phyloP scores from a whole-genome alignment of 352 stramenopile species.

The Pythium graminicola region DNA sequence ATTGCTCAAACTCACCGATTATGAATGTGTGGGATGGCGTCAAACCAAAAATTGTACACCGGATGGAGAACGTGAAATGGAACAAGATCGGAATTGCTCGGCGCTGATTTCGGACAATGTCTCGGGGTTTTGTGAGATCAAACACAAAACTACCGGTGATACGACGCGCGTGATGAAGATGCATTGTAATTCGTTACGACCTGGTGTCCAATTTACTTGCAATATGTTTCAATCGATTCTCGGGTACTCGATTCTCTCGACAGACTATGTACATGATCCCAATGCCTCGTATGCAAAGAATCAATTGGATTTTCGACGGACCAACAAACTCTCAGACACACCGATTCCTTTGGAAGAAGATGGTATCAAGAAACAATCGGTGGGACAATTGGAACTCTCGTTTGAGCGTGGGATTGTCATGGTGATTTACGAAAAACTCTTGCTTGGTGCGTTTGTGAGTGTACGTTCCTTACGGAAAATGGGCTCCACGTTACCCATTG shows the following conservation, averaged over 20 bases:
- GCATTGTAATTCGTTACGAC: slow-evolving; percentile 48
- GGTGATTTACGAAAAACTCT: slow-evolving; percentile 27
- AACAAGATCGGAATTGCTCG: slow-evolving; percentile 35
- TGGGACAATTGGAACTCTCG: slow-evolving; percentile 3
- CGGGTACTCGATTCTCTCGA: slow-evolving; percentile 29
- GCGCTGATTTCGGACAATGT: slow-evolving; percentile 15
- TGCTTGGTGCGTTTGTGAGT: slow-evolving; percentile 48
- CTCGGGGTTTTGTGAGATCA: slow-evolving; percentile 24
- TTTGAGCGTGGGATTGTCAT: slow-evolving; percentile 41
- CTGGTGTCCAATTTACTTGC: slow-evolving; percentile 19
- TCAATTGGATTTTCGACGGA: neutral
- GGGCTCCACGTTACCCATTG: slow-evolving; percentile 54
- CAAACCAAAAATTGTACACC: slow-evolving; percentile 38
- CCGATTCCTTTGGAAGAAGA: neutral
- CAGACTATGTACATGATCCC: slow-evolving; percentile 38
- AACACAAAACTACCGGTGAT: slow-evolving; percentile 18
- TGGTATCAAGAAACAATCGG: slow-evolving; percentile 24
- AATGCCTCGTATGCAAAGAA: slow-evolving; percentile 21
- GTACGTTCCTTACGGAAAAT: slow-evolving; percentile 42
- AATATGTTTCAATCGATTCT: slow-evolving; percentile 27
- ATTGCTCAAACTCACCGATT: slow-evolving; percentile 10
- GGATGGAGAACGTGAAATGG: slow-evolving; percentile 24
- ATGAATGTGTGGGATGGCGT: slow-evolving; percentile 48
- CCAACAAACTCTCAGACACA: slow-evolving; percentile 11
- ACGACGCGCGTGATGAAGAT: slow-evolving; percentile 43